Evolutionary conservation across 768 basidiomycete species (phyloP), one percentile per base, ranked within the genome.

Genomic region (Baorangia bicolor): DNA sequence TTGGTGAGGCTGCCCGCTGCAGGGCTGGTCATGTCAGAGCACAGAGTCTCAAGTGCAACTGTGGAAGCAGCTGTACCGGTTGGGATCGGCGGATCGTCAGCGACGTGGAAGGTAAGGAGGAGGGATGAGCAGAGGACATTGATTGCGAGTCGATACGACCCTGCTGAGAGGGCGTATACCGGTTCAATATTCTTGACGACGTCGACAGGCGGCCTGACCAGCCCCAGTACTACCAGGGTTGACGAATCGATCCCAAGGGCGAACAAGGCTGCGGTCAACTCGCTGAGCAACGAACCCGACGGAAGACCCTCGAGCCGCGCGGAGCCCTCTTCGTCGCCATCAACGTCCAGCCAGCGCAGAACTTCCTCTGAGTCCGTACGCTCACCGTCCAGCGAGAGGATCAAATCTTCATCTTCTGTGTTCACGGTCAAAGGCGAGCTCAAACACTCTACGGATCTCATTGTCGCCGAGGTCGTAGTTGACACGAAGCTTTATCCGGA

Each of bases 401-500:
- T 67, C 34, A 72, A 69, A 30, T 45, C 69, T 2, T 58, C 65
- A 11, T 77, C 82, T 5, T 83, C 85, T 10, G 82, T 80, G 30
- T 87, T 89, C 63, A 86, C 81, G 4, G 53, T 78, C 43, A 84
- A 83, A 46, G 84, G 84, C 38, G 85, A 86, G 62, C 78, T 86
- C 54, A 79, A 77, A 52, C 77, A 79, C 41, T 73, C 77, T n/a
- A 78, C 80, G 49, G 92, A 96, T 68, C 71, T 93, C 43, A 72
- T 93, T 20, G 82, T 94, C 18, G 82, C 82, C 2, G 94, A 96
- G 71, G 66, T 94, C 30, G 81, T 93, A 27, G 78, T 93, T 27
- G 92, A 94, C 72, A 85, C 89, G 51, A 88, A 87, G 68, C 74
- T 90, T 55, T 94, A 90, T 72, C 83, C 87, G 0, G 78, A 80